Base-by-base conservation (phyloP, 805 yeast genomes). In the Clavispora fructus region DNA sequence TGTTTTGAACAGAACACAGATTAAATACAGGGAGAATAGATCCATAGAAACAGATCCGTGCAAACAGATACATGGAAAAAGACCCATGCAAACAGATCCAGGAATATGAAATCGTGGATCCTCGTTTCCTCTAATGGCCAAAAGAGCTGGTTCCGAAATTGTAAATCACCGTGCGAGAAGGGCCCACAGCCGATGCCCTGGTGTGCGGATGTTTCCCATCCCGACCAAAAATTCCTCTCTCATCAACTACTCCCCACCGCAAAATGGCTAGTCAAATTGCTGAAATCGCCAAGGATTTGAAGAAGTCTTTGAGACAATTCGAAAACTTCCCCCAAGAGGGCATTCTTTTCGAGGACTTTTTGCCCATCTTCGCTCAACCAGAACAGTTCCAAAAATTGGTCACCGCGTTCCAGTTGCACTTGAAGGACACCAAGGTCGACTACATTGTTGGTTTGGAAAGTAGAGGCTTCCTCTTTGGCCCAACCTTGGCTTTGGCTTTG, bases 401-500 rank as follows among this genome's bases (percentile, higher is more conserved):
- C 40, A 80, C 78, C 54, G 96, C 96, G 14, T 86, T 92, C 72
- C 80, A 84, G 67, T 61, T 79, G 45, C 95, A 89, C 62, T 62
- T 94, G 48, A 80, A 82, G 48, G 72, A 71, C 52, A 72, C 74
- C 51, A 79, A 83, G 54, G 81, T 95, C 52, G 97, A 94, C 62
- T 92, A 85, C 62, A 77, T 94, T 50, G 89, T 94, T 42, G 99
- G 98, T 40, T 78, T 94, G 55, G 99, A 94, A 68, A 87, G 97
- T 42, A 84, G 99, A 68, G 99, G 99, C 4, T 94, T 94, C 66
- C 74, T 94, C 48, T 92, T 94, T 60, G 99, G 98, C 12, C 99
- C 99, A 39, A 74, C 98, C 31, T 75, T 94, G 56, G 99, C 99
- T 8, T 76, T 94, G 53, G 92, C 87, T 46, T 68, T 94, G 48